Conservation (phyloP, 129 eudicot species). For the Helianthus tuberosus region DNA sequence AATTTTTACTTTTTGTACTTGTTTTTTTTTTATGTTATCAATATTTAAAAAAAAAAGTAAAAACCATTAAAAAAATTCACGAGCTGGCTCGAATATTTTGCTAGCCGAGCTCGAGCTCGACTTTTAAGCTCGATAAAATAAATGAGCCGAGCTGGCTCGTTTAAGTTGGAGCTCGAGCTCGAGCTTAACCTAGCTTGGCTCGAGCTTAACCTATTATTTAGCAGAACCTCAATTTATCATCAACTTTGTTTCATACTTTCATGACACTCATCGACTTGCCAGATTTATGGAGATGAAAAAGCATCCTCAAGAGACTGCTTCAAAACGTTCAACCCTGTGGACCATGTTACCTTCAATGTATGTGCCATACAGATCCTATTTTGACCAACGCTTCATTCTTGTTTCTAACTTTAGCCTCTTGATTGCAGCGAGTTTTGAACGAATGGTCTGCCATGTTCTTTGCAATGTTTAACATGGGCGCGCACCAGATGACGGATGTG, state of each 20-base stretch:
- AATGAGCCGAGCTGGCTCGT: no score
- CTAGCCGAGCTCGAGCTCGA: no score
- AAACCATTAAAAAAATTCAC: no score
- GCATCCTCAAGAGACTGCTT: conserved; percentile 90
- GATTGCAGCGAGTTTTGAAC: conserved; percentile 72
- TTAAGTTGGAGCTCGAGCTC: no score
- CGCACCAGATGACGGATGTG: conserved; percentile 55
- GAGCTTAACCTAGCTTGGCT: no score
- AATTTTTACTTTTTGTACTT: no score
- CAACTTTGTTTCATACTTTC: background rate
- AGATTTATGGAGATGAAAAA: conserved; percentile 88
- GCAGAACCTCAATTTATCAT: background rate
- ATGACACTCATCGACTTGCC: conserved; percentile 31
- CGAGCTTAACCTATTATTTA: background rate
- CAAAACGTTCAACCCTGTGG: conserved; percentile 93
- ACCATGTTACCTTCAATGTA: conserved; percentile 80
- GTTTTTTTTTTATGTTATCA: no score
- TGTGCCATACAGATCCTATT: conserved; percentile 14
- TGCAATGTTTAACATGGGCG: conserved; percentile 76
- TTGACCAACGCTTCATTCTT: background rate
- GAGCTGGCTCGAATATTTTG: no score
- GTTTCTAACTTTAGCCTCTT: conserved; percentile 4
- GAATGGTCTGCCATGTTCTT: conserved; percentile 87
- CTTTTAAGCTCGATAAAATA: no score
- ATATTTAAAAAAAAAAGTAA: no score